phyloP scores from a whole-genome alignment of 805 yeast species.

The Candida multigemmis region DNA sequence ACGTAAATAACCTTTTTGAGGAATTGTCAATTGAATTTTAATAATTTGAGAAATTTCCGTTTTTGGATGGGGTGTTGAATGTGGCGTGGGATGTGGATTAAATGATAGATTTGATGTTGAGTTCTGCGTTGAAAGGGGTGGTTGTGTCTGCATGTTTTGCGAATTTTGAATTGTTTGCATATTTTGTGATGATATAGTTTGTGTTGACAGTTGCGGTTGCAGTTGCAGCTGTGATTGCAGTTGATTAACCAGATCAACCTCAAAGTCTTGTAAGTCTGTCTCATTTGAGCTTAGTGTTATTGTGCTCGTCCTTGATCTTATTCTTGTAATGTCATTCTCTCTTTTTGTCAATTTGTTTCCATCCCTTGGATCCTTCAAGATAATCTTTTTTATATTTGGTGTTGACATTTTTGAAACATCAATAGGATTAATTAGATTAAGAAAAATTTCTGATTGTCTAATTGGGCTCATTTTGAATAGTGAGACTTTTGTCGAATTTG shows the following conservation, averaged over 20 bases:
- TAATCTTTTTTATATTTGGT: conserved; percentile 58
- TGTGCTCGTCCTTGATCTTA: too few relatives aligned
- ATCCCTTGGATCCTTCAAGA: conserved; percentile 44
- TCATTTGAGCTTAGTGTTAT: conserved; percentile 1
- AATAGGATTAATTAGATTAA: conserved; percentile 62
- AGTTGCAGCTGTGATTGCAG: too few relatives aligned
- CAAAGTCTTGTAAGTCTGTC: too few relatives aligned
- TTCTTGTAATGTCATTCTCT: too few relatives aligned
- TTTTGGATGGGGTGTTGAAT: conserved; percentile 9
- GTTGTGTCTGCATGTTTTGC: background rate
- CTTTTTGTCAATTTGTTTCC: conserved; percentile 17
- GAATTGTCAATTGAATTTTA: conserved; percentile 24
- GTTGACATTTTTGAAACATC: conserved; percentile 61
- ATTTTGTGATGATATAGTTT: too few relatives aligned
- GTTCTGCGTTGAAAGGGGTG: background rate
- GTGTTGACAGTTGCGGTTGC: too few relatives aligned
- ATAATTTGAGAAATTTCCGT: too few relatives aligned
- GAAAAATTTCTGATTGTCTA: conserved; percentile 45
- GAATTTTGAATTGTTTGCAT: conserved; percentile 1
- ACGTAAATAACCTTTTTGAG: conserved; percentile 63
- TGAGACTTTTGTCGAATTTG: conserved; percentile 9
- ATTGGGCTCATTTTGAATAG: conserved; percentile 17
- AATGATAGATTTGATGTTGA: too few relatives aligned
- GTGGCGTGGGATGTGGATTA: too few relatives aligned
- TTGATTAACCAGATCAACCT: too few relatives aligned